Conservation (phyloP, 2,329 filamentous ascomycete genomes). For the Chalaropsis ovoidea region DNA sequence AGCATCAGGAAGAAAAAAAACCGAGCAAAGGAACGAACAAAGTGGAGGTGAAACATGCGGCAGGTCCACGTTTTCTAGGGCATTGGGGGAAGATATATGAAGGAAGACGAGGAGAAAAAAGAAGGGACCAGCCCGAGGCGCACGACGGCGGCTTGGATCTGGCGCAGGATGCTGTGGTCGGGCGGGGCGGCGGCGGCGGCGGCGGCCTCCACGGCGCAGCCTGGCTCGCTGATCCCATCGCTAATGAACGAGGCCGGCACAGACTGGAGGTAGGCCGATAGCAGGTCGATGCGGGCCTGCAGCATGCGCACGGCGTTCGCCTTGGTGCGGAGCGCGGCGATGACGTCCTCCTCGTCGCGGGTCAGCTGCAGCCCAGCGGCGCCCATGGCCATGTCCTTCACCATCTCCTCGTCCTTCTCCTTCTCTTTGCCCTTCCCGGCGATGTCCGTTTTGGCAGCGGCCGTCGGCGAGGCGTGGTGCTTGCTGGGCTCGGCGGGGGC, state of each 20-base stretch:
- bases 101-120: background rate
- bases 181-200: slow-evolving; percentile 31
- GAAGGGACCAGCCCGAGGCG: slow-evolving; percentile 63
- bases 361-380: slow-evolving; percentile 36
- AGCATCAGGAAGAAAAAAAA: too few relatives aligned
- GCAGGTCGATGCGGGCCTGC: slow-evolving; percentile 61
- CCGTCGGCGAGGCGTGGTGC: background rate
- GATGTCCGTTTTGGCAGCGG: slow-evolving; percentile 21
- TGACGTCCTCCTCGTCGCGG: slow-evolving; percentile 50
- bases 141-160: slow-evolving; percentile 74
- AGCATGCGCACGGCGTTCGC: slow-evolving; percentile 92
- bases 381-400: slow-evolving; percentile 31
- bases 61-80: background rate
- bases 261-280: slow-evolving; percentile 67
- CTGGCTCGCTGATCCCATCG: slow-evolving; percentile 30
- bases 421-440: slow-evolving; percentile 30
- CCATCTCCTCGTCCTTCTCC: slow-evolving; percentile 30
- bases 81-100: background rate
- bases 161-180: slow-evolving; percentile 68
- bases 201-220: too few relatives aligned
- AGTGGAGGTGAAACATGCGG: slow-evolving; percentile 11
- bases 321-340: slow-evolving; percentile 66
- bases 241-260: slow-evolving; percentile 52
- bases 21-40: background rate
- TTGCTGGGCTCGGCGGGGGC: slow-evolving; percentile 27